Evolutionary conservation across 441 rosid genomes (phyloP), one percentile per base, ranked within the genome.

Genomic region (Populus hybrid): DNA sequence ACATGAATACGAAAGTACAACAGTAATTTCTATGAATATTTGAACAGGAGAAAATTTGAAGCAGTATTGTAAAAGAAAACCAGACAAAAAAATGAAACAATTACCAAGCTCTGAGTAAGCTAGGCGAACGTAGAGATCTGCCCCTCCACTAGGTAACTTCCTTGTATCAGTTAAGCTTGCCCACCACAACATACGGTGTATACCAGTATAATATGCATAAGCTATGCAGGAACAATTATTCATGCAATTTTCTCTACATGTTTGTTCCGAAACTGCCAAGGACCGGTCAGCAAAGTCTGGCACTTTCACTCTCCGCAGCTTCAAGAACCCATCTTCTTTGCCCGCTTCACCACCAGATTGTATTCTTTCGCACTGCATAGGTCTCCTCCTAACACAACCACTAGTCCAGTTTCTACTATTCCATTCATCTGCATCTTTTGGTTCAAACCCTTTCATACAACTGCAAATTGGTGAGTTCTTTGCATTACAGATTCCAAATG

Each of bases 161-260:
- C 82, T 90, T 28, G 80, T 72, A 69, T 90, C 88, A 73, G 83
- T 73, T 66, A 88, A 83, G 63, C 20, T 57, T 74, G 23, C 77
- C 21, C 65, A 82, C 94, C 94, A 89, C 50, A 57, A 20, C 88
- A 86, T 81, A 66, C 89, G 89, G 21, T 90, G 89, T 2, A 86
- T 70, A n/a, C 86, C 86, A 34, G 40, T 34, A 57, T 80, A 82
- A 79, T 76, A 86, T 67, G 89, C 86, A 67, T 87, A 88, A 28
- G 90, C 91, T 11, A 85, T 73, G 70, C 90, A 91, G 12, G 90
- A 86, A 83, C 93, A 87, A 80, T 84, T 89, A 26, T 23, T 73
- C 77, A 80, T 74, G 75, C 92, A 89, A 30, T 38, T 2, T 5
- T 35, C 14, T 69, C 3, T 46, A 78, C 88, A 87, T 26, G 70